Conservation (phyloP, 2,329 filamentous ascomycete species). For the Venturia asperata region DNA sequence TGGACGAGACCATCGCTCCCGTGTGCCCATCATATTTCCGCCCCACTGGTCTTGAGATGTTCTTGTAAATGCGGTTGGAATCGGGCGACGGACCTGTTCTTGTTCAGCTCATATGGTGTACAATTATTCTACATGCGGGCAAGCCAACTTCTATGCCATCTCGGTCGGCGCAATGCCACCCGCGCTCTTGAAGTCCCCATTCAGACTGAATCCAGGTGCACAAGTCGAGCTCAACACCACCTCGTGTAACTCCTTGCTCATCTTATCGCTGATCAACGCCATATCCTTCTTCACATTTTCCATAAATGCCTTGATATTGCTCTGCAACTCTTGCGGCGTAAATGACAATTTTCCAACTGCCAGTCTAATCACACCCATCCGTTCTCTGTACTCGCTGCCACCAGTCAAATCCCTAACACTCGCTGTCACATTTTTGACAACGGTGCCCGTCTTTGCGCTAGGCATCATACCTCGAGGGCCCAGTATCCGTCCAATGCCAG, state of each 20-base stretch:
- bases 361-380: slow-evolving; percentile 74
- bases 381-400: slow-evolving; percentile 79
- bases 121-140: not conserved
- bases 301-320: slow-evolving; percentile 75
- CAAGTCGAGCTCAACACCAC: slow-evolving; percentile 77
- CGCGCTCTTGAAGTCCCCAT: slow-evolving; percentile 63
- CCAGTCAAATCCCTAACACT: slow-evolving; percentile 76
- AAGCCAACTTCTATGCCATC: slow-evolving; percentile 2
- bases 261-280: slow-evolving; percentile 53
- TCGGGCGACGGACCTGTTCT: no score
- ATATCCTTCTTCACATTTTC: slow-evolving; percentile 73
- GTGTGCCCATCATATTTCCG: no score
- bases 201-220: slow-evolving; percentile 79
- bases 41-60: no score
- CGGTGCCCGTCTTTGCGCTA: slow-evolving; percentile 76
- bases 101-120: not conserved
- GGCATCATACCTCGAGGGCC: slow-evolving; percentile 93
- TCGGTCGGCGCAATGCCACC: slow-evolving; percentile 29
- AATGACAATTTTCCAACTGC: slow-evolving; percentile 88
- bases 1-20: no score
- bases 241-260: slow-evolving; percentile 66
- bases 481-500: slow-evolving; percentile 69
- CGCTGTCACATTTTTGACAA: slow-evolving; percentile 71
- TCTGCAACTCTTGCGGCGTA: slow-evolving; percentile 75
- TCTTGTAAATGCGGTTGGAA: no score